A percentile compares a stretch with the other conserved stretches of the same genome.
Conservation (phyloP, 495 filamentous ascomycete genomes). For the Penicillium cinerascens region DNA sequence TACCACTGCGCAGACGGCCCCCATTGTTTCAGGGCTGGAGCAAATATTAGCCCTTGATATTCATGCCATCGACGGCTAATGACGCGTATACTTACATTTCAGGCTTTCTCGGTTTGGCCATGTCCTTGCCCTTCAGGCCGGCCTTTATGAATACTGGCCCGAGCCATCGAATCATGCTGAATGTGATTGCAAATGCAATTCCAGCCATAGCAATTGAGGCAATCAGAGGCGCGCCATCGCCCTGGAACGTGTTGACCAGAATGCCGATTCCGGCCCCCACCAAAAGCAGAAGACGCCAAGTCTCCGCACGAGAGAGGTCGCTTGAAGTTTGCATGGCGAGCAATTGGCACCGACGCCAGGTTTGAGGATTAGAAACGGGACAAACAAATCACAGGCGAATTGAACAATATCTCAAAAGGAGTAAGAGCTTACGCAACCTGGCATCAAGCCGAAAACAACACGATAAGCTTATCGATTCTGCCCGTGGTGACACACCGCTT, state of each 20-base stretch:
- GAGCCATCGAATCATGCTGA: constrained; percentile 90
- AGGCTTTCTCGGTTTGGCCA: constrained; percentile 72
- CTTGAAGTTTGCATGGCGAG: constrained; percentile 38
- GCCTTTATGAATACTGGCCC: constrained; percentile 83
- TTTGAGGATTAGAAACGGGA: neutral
- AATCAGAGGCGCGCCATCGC: constrained; percentile 84
- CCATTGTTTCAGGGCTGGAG: constrained; percentile 88
- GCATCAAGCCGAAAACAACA: constrained; percentile 19
- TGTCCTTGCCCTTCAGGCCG: constrained; percentile 86
- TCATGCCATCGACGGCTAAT: neutral
- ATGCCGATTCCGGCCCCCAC: constrained; percentile 67
- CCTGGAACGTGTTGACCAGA: constrained; percentile 75
- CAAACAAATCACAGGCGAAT: neutral
- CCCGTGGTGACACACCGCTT: constrained; percentile 20
- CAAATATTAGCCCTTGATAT: constrained; percentile 17
- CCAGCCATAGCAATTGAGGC: constrained; percentile 84
- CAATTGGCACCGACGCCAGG: neutral
- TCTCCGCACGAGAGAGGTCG: constrained; percentile 63
- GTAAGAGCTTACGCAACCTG: constrained; percentile 31
- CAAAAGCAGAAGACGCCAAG: constrained; percentile 65
- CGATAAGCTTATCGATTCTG: constrained; percentile 25
- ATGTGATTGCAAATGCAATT: constrained; percentile 75
- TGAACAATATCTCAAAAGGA: constrained; percentile 7
- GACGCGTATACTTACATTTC: constrained; percentile 60
- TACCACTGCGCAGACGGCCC: constrained; percentile 88